Percentiles rank a stretch among this genome's conserved stretches.
Evolutionary conservation across 345 rosid genomes (phyloP).

Genomic region (Conringia planisiliqua): DNA sequence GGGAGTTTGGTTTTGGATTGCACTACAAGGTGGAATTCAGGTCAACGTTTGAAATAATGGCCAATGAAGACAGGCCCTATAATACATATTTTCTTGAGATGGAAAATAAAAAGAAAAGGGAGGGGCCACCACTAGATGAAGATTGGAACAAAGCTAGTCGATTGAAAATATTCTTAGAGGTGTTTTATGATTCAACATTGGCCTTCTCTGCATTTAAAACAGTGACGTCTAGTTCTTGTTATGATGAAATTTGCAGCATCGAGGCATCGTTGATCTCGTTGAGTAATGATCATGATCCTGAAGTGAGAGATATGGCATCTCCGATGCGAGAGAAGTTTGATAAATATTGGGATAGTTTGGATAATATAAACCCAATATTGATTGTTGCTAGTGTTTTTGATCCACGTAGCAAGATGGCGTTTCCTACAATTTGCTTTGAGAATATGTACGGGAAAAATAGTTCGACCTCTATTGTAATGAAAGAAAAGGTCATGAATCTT

Average conservation of each 20-base stretch:
- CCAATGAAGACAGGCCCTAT: neutral
- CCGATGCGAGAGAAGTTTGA: neutral
- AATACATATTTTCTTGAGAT: neutral
- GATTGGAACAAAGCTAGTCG: neutral
- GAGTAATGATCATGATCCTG: neutral
- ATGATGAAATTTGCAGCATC: neutral
- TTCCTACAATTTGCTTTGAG: neutral
- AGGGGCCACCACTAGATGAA: neutral
- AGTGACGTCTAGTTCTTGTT: neutral
- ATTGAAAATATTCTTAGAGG: neutral
- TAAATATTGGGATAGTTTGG: too few species aligned
- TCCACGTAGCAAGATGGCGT: neutral
- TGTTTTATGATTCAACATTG: conserved; percentile 2
- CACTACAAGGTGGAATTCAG: neutral
- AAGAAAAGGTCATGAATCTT: neutral
- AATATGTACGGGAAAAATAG: neutral
- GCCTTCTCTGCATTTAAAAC: neutral
- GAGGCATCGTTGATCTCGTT: neutral
- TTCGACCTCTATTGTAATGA: neutral
- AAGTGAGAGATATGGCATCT: neutral
- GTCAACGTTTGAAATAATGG: neutral
- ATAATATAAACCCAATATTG: too few species aligned
- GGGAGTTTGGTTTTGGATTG: neutral
- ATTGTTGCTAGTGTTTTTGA: neutral
- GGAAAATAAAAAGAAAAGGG: neutral